Base-by-base conservation (phyloP, 805 yeast genomes). In the Nakazawaea ishiwadae region DNA sequence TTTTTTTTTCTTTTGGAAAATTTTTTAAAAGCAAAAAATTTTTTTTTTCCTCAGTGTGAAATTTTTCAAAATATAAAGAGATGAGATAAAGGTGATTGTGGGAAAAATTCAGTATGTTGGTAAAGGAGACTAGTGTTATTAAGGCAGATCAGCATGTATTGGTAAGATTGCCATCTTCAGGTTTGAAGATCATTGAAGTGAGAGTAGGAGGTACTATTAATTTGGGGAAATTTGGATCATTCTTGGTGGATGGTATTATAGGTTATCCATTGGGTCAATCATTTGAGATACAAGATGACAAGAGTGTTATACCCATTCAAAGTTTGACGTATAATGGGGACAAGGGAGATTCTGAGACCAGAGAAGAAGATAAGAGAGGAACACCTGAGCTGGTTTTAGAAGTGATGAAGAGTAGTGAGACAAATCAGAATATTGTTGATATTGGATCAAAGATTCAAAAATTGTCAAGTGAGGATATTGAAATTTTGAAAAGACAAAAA, bases 221-320 rank as follows among this genome's bases (percentile, higher is more conserved):
- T 42, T 69, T 93, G 48, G 99, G 99, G 2, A 91, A 93, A 58
- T 93, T 91, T 61, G 99, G 99, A 15, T 69, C 83, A 0, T 93
- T 93, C 58, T 65, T 72, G 23, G 87, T 84, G 2, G 77, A 81
- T 48, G 83, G 77, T 39, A 72, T 91, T 10, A 59, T 91, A 31
- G 97, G 96, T 3, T 81, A 70, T 52, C 84, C 89, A 5, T 84
- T 76, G 54, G 99, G 98, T 1, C 91, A 86, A 50, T 78, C 95
- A 1, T 93, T 90, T 63, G 97, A 91, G 55, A 83, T 91, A 33
- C 55, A 70, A 21, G 86, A 79, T 32, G 79, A 75, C 45, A 66
- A 66, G 38, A 58, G 59, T 21, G 77, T 78, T 10, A 62, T 59
- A 31, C 80, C 84, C 3, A 71, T 79, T 30, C 60, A 63, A 44